Evolutionary conservation across 1,284 basidiomycete genomes (phyloP).

Genomic region (Volvariella surrecta): DNA sequence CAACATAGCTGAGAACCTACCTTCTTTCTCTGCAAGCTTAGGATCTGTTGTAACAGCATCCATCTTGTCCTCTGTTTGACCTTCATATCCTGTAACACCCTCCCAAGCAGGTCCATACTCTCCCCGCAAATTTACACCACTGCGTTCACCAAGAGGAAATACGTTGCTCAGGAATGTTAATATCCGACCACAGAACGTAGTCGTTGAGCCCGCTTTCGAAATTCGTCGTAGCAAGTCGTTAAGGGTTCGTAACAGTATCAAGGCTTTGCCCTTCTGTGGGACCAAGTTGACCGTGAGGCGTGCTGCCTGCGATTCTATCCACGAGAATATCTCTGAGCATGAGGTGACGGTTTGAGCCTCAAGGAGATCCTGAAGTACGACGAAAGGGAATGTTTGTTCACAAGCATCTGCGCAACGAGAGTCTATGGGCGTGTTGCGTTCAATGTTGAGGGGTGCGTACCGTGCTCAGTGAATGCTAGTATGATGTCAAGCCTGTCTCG

Average conservation of each 20-base stretch:
- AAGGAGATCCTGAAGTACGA: conserved; percentile 65
- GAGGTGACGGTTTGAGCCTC: conserved; percentile 77
- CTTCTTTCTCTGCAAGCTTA: conserved; percentile 44
- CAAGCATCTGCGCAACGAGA: conserved; percentile 25
- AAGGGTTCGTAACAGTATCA: conserved; percentile 73
- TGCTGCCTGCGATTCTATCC: conserved; percentile 65
- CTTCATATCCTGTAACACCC: conserved; percentile 31
- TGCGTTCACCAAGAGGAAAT: conserved; percentile 82
- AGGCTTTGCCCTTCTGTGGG: conserved; percentile 80
- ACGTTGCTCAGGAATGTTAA: conserved; percentile 79
- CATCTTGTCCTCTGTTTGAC: conserved; percentile 17
- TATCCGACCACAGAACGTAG: conserved; percentile 84
- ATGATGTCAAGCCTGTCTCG: conserved; percentile 59
- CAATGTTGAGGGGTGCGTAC: conserved; percentile 26
- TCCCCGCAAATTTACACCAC: conserved; percentile 84
- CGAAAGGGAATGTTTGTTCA: conserved; percentile 41
- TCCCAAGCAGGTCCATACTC: conserved; percentile 81
- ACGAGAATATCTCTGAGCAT: conserved; percentile 77
- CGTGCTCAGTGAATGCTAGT: conserved; percentile 65
- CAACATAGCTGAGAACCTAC: conserved; percentile 26
- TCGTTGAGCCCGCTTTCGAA: conserved; percentile 75
- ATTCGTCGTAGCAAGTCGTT: conserved; percentile 83
- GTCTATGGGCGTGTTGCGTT: conserved; percentile 2
- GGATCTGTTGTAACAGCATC: conserved; percentile 25
- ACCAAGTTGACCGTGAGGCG: conserved; percentile 69